Evolutionary conservation across 345 rosid genomes (phyloP).

Genomic region (Euphorbia peplus): DNA sequence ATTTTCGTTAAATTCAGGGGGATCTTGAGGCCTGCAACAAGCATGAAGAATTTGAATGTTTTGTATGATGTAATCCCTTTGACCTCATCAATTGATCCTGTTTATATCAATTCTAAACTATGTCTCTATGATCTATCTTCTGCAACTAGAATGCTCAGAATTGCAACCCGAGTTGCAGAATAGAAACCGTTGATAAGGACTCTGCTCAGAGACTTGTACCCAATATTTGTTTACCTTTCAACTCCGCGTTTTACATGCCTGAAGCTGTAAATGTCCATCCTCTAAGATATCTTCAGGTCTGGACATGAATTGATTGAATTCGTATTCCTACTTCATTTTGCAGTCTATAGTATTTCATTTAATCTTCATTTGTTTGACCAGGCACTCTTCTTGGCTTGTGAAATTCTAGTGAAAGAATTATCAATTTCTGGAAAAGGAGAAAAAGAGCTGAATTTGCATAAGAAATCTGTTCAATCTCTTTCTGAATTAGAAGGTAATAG

Average conservation of each 20-base stretch:
- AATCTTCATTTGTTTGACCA: conserved; percentile 28
- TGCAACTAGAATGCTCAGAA: conserved; percentile 79
- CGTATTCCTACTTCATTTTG: not conserved
- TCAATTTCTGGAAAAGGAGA: conserved; percentile 33
- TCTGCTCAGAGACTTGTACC: conserved; percentile 64
- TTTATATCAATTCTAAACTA: conserved; percentile 10
- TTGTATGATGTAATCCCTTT: conserved; percentile 54
- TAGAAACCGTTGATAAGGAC: conserved; percentile 55
- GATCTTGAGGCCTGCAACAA: conserved; percentile 82
- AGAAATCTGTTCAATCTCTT: conserved; percentile 49
- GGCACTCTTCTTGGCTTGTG: conserved; percentile 85
- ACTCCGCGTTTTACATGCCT: conserved; percentile 76
- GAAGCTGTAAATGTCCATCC: conserved; percentile 79
- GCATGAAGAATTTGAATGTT: conserved; percentile 50
- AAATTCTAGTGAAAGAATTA: conserved; percentile 47
- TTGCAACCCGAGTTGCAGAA: conserved; percentile 65
- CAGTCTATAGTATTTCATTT: not conserved
- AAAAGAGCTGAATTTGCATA: conserved; percentile 48
- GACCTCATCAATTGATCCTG: conserved; percentile 20
- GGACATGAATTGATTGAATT: not conserved
- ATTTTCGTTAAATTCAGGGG: conserved; percentile 47
- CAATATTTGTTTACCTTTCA: conserved; percentile 49
- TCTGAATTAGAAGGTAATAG: conserved; percentile 61
- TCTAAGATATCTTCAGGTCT: conserved; percentile 63
- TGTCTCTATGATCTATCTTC: conserved; percentile 12